Conservation (phyloP, 306 rosid genomes). For the Oxytropis ochrocephala region DNA sequence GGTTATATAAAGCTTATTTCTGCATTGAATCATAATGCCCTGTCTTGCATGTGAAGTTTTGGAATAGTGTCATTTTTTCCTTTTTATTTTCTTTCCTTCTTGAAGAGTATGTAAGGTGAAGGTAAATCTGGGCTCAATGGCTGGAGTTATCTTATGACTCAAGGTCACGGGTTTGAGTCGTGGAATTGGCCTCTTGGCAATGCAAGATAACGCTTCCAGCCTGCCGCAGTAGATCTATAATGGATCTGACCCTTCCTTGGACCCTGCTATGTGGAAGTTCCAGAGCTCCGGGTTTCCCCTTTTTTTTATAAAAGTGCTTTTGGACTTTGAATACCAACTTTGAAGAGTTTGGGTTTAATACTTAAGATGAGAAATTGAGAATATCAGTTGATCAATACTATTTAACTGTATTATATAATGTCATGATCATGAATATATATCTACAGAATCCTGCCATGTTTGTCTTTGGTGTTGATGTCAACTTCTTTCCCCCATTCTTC, state of each 20-base stretch:
- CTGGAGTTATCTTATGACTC: background rate
- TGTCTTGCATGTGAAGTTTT: background rate
- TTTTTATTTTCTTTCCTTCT: background rate
- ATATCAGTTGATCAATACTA: background rate
- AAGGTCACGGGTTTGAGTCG: background rate
- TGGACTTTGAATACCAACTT: background rate
- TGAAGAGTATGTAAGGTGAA: background rate
- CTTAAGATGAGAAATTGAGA: constrained; percentile 1
- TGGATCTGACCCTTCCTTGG: background rate
- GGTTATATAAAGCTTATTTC: background rate
- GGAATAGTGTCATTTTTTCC: background rate
- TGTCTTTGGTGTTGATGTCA: background rate
- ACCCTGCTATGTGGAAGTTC: background rate
- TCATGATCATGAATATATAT: background rate
- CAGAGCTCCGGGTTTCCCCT: background rate
- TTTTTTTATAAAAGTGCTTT: background rate
- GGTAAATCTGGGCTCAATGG: background rate
- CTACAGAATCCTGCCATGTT: background rate
- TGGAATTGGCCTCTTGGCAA: background rate
- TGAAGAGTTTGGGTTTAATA: background rate
- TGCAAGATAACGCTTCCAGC: background rate
- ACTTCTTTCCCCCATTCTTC: background rate
- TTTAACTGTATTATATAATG: background rate
- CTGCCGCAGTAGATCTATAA: background rate
- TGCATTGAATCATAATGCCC: background rate